phyloP scores from a whole-genome alignment of 2,329 filamentous ascomycete species.

The Xylaria arbuscula region DNA sequence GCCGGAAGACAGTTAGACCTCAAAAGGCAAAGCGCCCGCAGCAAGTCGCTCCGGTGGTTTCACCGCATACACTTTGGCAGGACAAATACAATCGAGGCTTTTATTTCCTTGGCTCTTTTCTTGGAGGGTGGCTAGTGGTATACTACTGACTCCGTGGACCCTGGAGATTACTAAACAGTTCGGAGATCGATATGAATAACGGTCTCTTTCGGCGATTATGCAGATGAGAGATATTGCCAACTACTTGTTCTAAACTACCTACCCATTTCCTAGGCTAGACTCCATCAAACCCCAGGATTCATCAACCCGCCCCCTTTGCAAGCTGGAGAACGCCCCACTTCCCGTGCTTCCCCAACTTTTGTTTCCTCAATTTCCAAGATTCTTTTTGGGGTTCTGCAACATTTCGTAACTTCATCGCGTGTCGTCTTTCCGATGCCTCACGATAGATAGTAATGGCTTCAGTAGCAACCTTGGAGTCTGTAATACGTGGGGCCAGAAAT shows the following conservation, averaged over 20 bases:
- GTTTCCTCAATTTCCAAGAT: slow-evolving; percentile 19
- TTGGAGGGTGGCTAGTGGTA: not conserved
- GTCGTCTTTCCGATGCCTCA: slow-evolving; percentile 7
- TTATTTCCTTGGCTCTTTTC: not conserved
- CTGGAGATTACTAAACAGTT: not conserved
- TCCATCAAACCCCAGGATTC: slow-evolving; percentile 29
- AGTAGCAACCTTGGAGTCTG: slow-evolving; percentile 38
- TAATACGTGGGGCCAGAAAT: slow-evolving; percentile 48
- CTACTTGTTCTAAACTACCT: not conserved
- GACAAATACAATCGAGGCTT: not conserved
- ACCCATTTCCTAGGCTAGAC: slow-evolving; percentile 4
- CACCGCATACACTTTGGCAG: not conserved
- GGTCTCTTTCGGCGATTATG: not conserved
- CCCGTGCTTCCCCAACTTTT: slow-evolving; percentile 30
- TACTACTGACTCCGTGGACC: not conserved
- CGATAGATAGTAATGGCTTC: slow-evolving; percentile 39
- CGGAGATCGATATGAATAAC: not conserved
- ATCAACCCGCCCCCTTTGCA: slow-evolving; percentile 5
- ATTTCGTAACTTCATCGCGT: slow-evolving; percentile 5
- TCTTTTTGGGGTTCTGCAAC: slow-evolving; percentile 10
- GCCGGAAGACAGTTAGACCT: slow-evolving; percentile 6
- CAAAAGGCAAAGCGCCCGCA: slow-evolving; percentile 10
- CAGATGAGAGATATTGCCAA: slow-evolving; percentile 1
- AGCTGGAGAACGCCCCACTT: slow-evolving; percentile 37
- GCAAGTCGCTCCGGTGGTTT: slow-evolving; percentile 5